Conservation (phyloP, 768 basidiomycete genomes). For the Termitomyces sp. region DNA sequence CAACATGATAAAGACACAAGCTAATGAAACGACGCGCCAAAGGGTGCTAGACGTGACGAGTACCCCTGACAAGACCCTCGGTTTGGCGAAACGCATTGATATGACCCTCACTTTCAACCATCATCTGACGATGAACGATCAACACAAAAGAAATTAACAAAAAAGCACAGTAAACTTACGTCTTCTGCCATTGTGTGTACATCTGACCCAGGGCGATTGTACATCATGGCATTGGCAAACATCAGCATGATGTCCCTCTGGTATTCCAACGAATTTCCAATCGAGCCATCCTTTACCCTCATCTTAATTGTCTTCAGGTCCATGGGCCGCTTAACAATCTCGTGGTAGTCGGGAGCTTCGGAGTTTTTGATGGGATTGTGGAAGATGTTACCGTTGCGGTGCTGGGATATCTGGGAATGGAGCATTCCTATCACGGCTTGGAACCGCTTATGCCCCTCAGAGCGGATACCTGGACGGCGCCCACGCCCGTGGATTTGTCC, state of each 20-base stretch:
- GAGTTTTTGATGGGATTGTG: constrained; percentile 84
- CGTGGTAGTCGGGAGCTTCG: constrained; percentile 89
- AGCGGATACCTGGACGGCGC: constrained; percentile 32
- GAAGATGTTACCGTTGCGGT: constrained; percentile 87
- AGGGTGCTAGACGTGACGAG: constrained; percentile 23
- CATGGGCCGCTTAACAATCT: constrained; percentile 93
- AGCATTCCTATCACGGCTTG: constrained; percentile 80
- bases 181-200: constrained; percentile 91
- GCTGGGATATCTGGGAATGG: constrained; percentile 77
- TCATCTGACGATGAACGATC: constrained; percentile 48
- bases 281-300: constrained; percentile 80
- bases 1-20: neutral
- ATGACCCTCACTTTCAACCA: constrained; percentile 65
- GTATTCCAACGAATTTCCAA: constrained; percentile 80
- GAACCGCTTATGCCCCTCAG: constrained; percentile 63
- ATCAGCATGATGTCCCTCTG: constrained; percentile 89
- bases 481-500: constrained; percentile 25
- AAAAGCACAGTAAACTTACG: constrained; percentile 42
- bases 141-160: neutral
- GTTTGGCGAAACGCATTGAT: constrained; percentile 73
- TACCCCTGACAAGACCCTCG: constrained; percentile 59
- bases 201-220: constrained; percentile 82
- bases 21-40: neutral
- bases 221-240: constrained; percentile 98
- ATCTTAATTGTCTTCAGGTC: constrained; percentile 91